phyloP scores from a whole-genome alignment of 495 filamentous ascomycete species.

The Tricharina praecox region DNA sequence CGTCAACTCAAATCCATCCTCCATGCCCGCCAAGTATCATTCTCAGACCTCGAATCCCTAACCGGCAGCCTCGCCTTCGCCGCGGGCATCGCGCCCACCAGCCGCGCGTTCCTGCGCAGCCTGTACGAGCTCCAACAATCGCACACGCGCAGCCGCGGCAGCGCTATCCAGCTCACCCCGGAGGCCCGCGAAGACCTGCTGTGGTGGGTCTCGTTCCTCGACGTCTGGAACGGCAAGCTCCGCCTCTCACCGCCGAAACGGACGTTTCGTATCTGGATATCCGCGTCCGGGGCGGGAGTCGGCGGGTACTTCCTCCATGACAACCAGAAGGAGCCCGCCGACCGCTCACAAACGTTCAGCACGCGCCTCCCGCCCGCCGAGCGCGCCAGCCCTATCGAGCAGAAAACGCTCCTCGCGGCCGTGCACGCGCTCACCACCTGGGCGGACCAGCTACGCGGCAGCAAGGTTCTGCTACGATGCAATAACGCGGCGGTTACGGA shows the following conservation, averaged over 20 bases:
- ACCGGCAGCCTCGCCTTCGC: background rate
- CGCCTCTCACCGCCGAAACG: background rate
- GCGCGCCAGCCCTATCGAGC: background rate
- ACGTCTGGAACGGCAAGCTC: background rate
- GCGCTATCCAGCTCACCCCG: background rate
- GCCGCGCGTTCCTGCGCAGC: background rate
- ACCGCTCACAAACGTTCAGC: background rate
- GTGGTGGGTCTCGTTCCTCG: background rate
- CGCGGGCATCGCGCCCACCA: background rate
- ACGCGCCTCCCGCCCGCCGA: background rate
- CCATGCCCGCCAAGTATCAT: background rate
- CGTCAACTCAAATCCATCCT: background rate
- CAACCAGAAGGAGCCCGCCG: background rate
- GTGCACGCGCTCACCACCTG: background rate
- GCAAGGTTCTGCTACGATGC: background rate
- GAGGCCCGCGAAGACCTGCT: background rate
- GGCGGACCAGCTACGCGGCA: background rate
- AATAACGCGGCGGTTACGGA: slow-evolving; percentile 41
- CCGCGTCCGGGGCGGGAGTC: background rate
- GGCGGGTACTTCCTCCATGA: background rate
- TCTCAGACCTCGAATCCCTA: background rate
- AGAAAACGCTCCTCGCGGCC: background rate
- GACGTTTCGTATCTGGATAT: background rate
- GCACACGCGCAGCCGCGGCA: background rate
- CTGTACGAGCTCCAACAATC: background rate